phyloP scores from a whole-genome alignment of 1,284 basidiomycete genomes.

The Pseudozyma thailandica region DNA sequence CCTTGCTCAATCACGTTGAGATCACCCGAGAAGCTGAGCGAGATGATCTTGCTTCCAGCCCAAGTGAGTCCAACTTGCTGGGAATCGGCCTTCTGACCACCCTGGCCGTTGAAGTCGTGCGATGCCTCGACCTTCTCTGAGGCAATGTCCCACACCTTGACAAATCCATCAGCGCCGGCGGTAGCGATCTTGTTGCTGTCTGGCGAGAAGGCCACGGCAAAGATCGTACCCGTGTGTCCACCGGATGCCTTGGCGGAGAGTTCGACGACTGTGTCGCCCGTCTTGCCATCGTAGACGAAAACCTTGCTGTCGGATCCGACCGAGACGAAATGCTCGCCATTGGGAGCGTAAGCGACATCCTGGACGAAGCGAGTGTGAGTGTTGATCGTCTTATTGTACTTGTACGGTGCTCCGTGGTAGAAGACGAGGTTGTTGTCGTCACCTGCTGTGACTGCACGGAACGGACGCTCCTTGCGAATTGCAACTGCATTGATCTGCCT shows the following conservation, averaged over 20 bases:
- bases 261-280: conserved; percentile 75
- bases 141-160: conserved; percentile 60
- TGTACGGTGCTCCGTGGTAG: conserved; percentile 76
- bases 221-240: conserved; percentile 69
- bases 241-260: conserved; percentile 41
- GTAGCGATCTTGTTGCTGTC: conserved; percentile 81
- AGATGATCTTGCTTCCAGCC: conserved; percentile 77
- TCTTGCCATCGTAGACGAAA: conserved; percentile 91
- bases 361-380: conserved; percentile 95
- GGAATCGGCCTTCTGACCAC: conserved; percentile 55
- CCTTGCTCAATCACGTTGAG: conserved; percentile 74
- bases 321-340: conserved; percentile 76
- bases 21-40: conserved; percentile 83
- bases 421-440: conserved; percentile 87
- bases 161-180: conserved; percentile 86
- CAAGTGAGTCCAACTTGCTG: conserved; percentile 91
- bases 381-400: conserved; percentile 67
- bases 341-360: conserved; percentile 82
- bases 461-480: conserved; percentile 89
- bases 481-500: conserved; percentile 93
- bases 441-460: conserved; percentile 74
- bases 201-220: conserved; percentile 69
- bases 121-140: conserved; percentile 30
- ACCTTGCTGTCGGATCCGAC: conserved; percentile 90
- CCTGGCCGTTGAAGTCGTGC: conserved; percentile 51